phyloP scores from a whole-genome alignment of 345 rosid genomes.

The Gossypium mustelinum region DNA sequence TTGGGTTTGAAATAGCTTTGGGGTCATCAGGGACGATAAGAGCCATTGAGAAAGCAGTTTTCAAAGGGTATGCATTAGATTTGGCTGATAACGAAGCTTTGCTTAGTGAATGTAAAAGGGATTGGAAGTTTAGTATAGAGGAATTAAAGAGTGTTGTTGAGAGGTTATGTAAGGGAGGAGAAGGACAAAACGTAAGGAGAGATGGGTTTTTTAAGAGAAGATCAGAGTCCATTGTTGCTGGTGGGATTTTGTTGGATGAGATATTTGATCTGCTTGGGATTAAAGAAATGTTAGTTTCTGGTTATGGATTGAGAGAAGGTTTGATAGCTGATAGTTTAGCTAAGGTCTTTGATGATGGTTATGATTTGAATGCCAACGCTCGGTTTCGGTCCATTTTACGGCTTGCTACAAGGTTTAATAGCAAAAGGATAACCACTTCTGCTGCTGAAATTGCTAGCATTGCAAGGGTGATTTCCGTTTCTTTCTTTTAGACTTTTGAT shows the following conservation, averaged over 20 bases:
- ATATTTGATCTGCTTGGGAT: conserved; percentile 56
- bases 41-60: conserved; percentile 59
- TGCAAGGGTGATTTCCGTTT: conserved; percentile 22
- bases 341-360: conserved; percentile 23
- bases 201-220: conserved; percentile 59
- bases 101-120: conserved; percentile 36
- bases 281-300: conserved; percentile 66
- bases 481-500: neutral
- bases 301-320: conserved; percentile 62
- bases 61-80: conserved; percentile 36
- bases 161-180: conserved; percentile 43
- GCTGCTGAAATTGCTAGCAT: conserved; percentile 32
- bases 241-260: conserved; percentile 62
- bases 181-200: conserved; percentile 35
- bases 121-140: conserved; percentile 52
- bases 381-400: conserved; percentile 12
- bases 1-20: conserved; percentile 51
- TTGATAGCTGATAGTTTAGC: conserved; percentile 54
- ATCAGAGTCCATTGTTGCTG: conserved; percentile 65
- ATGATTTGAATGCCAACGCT: conserved; percentile 14
- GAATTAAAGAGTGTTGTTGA: conserved; percentile 47
- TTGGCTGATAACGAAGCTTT: conserved; percentile 20
- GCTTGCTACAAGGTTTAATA: conserved; percentile 13
- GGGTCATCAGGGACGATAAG: conserved; percentile 69
- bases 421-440: conserved; percentile 38